A percentile compares a stretch with the other conserved stretches of the same genome.
These are phyloP conservation scores for Galerina marginata DNA, from an alignment of 768 basidiomycete species.

Conservation along the genomic window DNA sequence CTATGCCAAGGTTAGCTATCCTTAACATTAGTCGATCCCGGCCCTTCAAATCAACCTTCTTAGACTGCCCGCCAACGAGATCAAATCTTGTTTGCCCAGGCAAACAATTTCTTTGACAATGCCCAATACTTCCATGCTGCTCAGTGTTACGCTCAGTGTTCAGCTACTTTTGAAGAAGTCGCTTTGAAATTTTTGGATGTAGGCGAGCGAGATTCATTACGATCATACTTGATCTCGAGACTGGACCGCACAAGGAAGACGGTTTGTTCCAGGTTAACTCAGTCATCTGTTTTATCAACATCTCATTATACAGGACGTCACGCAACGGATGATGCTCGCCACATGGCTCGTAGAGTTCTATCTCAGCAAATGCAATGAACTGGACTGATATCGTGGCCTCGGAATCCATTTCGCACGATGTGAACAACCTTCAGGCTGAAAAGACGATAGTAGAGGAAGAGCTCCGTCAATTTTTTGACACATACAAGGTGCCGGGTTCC, in stretches of 20 bases:
- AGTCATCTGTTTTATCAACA: background rate
- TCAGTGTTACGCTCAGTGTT: constrained; percentile 89
- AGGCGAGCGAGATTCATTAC: constrained; percentile 86
- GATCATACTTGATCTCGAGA: constrained; percentile 88
- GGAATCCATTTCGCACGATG: constrained; percentile 79
- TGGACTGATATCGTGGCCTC: constrained; percentile 94
- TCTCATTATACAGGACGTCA: constrained; percentile 66
- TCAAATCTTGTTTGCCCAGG: constrained; percentile 82
- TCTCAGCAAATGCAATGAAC: constrained; percentile 93
- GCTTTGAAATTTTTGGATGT: constrained; percentile 88
- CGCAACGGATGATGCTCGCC: constrained; percentile 96
- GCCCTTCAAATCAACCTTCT: constrained; percentile 1
- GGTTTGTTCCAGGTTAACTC: constrained; percentile 47
- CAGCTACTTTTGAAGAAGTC: constrained; percentile 89
- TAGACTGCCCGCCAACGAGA: constrained; percentile 92
- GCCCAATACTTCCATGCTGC: constrained; percentile 91
- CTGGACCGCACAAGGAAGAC: constrained; percentile 85
- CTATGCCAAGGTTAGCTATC: constrained; percentile 73
- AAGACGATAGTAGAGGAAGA: constrained; percentile 89
- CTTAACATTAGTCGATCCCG: background rate
- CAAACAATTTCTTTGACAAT: constrained; percentile 76
- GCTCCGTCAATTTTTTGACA: constrained; percentile 88
- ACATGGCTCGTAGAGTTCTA: constrained; percentile 99
- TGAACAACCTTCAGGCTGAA: constrained; percentile 84
- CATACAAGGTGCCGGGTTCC: constrained; percentile 74